phyloP scores from a whole-genome alignment of 345 rosid genomes.

The Aquilaria malaccensis region DNA sequence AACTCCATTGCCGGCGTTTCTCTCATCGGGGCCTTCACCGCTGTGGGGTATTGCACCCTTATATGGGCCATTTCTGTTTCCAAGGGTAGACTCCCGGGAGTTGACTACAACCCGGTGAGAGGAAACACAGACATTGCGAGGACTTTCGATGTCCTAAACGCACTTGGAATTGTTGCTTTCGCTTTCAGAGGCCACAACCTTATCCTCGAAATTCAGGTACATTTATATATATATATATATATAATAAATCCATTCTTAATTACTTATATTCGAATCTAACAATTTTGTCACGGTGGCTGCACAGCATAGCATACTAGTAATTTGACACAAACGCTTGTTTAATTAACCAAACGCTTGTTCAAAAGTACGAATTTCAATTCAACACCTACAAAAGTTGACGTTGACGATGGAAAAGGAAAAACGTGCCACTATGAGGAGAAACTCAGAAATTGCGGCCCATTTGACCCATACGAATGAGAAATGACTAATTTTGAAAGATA shows the following conservation, averaged over 20 bases:
- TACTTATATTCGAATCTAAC: neutral
- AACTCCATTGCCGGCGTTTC: slow-evolving; percentile 64
- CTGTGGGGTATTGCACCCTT: slow-evolving; percentile 43
- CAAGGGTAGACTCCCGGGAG: slow-evolving; percentile 27
- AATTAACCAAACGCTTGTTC: too few species aligned
- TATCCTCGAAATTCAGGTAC: slow-evolving; percentile 69
- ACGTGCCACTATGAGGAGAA: too few species aligned
- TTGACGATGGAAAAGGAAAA: too few species aligned
- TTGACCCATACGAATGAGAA: too few species aligned
- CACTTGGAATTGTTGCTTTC: slow-evolving; percentile 60
- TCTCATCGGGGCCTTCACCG: slow-evolving; percentile 42
- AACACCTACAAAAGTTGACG: too few species aligned
- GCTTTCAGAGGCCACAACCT: slow-evolving; percentile 73
- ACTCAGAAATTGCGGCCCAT: too few species aligned
- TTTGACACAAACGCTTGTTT: too few species aligned
- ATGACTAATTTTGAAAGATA: too few species aligned
- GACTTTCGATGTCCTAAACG: slow-evolving; percentile 36
- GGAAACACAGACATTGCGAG: slow-evolving; percentile 9
- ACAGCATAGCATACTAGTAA: too few species aligned
- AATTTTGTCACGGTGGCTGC: neutral
- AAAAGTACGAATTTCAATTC: too few species aligned
- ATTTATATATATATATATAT: neutral
- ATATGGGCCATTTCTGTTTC: slow-evolving; percentile 50
- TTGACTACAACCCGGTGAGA: slow-evolving; percentile 29
- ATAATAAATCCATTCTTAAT: neutral